Percentiles rank a stretch among this genome's conserved stretches.
Evolutionary conservation across 805 yeast genomes (phyloP).

Genomic region (Hanseniaspora lachancei): DNA sequence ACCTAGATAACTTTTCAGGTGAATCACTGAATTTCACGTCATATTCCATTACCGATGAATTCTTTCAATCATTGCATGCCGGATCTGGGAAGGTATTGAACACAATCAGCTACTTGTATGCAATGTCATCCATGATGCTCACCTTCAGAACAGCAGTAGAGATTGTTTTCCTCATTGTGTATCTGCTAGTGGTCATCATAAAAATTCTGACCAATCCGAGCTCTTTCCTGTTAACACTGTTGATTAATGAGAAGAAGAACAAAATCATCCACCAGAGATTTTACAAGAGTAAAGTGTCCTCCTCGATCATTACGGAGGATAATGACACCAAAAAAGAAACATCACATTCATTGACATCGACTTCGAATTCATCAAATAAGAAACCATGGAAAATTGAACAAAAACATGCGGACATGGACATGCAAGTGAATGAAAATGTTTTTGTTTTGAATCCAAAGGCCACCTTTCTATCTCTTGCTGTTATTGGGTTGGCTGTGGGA

Average conservation of each 20-base stretch:
- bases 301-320: not conserved
- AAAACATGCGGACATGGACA: not conserved
- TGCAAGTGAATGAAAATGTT: not conserved
- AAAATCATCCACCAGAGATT: not conserved
- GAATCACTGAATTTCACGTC: not conserved
- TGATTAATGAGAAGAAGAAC: not conserved
- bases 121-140: not conserved
- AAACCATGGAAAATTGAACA: not conserved
- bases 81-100: not conserved
- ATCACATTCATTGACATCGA: not conserved
- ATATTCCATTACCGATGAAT: too few relatives aligned
- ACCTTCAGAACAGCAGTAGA: not conserved
- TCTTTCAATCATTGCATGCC: too few relatives aligned
- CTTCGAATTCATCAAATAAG: not conserved
- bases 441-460: constrained; percentile 5
- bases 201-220: not conserved
- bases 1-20: not conserved
- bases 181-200: not conserved
- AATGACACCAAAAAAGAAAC: not conserved
- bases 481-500: not conserved
- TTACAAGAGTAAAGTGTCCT: not conserved
- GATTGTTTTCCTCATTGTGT: not conserved
- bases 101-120: not conserved
- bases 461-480: not conserved
- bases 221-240: not conserved